Evolutionary conservation across 2,329 filamentous ascomycete genomes (phyloP), one percentile per base, ranked within the genome.

Genomic region (Sporothrix protearum): DNA sequence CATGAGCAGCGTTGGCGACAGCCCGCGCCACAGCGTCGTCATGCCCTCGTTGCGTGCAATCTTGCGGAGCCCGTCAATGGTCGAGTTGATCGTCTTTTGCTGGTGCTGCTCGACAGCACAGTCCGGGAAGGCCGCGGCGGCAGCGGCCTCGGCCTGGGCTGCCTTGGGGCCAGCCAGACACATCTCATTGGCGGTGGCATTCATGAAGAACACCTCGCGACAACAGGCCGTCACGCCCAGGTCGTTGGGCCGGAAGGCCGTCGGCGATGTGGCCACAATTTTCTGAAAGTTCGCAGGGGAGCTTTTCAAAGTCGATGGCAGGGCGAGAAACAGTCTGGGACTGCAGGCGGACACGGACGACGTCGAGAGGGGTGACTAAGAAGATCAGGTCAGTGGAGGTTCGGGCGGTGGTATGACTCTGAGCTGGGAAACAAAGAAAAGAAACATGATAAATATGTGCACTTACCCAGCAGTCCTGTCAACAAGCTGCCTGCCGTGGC

Each of bases 1-100:
- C 96, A 99, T 99, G 75, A 94, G 87, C 28, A 99, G 83, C 0
- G 96, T 99, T 0, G 96, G 95, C n/a, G 92, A 96, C 5, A 99
- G 83, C 0, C 96, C 96, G 73, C 96, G 88, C 95, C 96, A 99
- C 47, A 99, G 82, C 1, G 94, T 96, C 33, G 88, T 87, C 14
- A 94, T 78, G 0, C 96, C 96, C 82, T 99, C 96, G 79, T 98
- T 94, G 64, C 93, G 89, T 19, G 96, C 94, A 77, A 99, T 99
- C 83, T 99, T 99, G 74, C 91, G 89, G 73, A 99, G 81, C 0
- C 94, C 96, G 77, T 99, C 96, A 76, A 97, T 85, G 0, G 96
- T 99, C 10, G 94, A 96, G 76, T 90, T 94, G 80, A 97, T 96
- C 0, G 89, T 94, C 74, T 89, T 90, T 74, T 91, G 89, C 77